Evolutionary conservation across 73 alveolate genomes (phyloP), one percentile per base, ranked within the genome.

Genomic region (Paramecium pentaurelia): DNA sequence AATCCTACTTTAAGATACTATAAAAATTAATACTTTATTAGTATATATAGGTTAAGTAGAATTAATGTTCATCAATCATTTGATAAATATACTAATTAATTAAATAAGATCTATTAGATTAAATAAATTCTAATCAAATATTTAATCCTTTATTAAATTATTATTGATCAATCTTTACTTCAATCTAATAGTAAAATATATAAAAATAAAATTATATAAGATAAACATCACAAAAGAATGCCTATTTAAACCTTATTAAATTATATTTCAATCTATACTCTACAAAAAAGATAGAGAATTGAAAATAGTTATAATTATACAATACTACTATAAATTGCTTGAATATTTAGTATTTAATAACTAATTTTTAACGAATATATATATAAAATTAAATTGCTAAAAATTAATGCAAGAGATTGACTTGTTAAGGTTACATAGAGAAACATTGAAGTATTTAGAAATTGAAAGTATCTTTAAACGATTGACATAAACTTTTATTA

Each of bases 311-410:
- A 40, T 14, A 64, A 64, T 64, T 32, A 40, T 64, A 28, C 84
- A 28, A 8, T 64, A 4, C 51, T 64, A 32, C 84, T 18, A 64
- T 64, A 64, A 64, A 64, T 64, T 64, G 8, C 60, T 75, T 38
- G 58, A 54, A 75, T 75, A 38, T 75, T 75, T 75, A 75, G 38
- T 32, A 64, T 64, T 64, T 28, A 28, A 32, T 64, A 64, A 64
- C 42, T 64, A 32, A 45, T 32, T 80, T 22, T 80, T 80, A 80
- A 80, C 91, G 91, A 80, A 73, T 73, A 73, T 38, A 64, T 64
- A 64, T 64, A 32, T 32, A 32, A 32, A 32, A 32, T 28, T 28
- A 64, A 64, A 64, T 64, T 64, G 34, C 70, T 34, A 54, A 54
- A 14, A 32, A 80, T 47, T 20, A 80, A 80, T 80, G 91, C 25